These are phyloP conservation scores for Solanum pimpinellifolium DNA, from an alignment of 257 asterid genomes.

Conservation along the genomic window DNA sequence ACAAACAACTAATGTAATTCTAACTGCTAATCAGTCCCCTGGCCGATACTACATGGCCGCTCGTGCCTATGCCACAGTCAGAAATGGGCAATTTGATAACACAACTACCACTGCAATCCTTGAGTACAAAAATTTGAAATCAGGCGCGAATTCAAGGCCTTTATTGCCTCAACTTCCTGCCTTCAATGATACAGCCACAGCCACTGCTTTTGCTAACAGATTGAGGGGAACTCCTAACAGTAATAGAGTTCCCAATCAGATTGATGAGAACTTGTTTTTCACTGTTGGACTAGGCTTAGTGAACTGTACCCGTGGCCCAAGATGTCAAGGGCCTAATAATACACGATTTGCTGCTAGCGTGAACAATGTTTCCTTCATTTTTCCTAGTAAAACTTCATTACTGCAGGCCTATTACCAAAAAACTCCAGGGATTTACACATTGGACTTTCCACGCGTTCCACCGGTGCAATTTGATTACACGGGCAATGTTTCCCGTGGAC, in stretches of 20 bases:
- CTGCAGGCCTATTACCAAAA: constrained; percentile 45
- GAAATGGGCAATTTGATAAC: constrained; percentile 42
- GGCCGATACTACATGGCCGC: constrained; percentile 47
- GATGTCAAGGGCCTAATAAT: constrained; percentile 58
- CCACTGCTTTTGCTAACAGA: constrained; percentile 23
- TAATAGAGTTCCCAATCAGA: constrained; percentile 20
- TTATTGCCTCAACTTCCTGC: constrained; percentile 41
- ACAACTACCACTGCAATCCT: constrained; percentile 61
- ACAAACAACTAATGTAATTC: constrained; percentile 51
- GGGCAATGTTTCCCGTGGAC: constrained; percentile 40
- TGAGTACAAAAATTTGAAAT: constrained; percentile 20
- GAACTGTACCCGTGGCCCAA: constrained; percentile 41
- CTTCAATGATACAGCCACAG: constrained; percentile 39
- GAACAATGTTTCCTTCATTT: constrained; percentile 41
- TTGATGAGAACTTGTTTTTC: constrained; percentile 33
- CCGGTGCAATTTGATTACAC: constrained; percentile 46
- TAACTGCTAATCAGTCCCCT: constrained; percentile 38
- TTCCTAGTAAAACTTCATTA: constrained; percentile 32
- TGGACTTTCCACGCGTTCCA: constrained; percentile 48
- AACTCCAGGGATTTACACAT: constrained; percentile 30
- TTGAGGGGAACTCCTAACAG: constrained; percentile 18
- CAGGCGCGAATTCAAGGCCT: constrained; percentile 6
- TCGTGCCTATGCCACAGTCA: constrained; percentile 34
- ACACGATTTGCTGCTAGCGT: constrained; percentile 50
- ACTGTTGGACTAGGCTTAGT: constrained; percentile 48